Conservation (phyloP, 73 alveolate genomes). For the Paramecium caudatum region DNA sequence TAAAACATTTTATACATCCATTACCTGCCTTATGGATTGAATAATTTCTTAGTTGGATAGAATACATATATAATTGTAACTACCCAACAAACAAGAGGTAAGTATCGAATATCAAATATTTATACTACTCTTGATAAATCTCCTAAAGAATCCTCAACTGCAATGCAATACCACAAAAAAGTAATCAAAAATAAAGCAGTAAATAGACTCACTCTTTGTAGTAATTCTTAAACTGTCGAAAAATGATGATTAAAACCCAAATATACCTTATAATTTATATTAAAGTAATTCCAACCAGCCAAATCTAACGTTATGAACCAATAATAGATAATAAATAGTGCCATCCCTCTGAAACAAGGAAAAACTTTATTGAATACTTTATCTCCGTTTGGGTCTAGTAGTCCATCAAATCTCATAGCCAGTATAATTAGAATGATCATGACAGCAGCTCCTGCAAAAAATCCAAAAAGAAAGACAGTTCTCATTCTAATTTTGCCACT, state of each 20-base stretch:
- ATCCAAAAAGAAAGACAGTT: slow-evolving; percentile 53
- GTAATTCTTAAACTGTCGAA: slow-evolving; percentile 35
- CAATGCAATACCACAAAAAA: slow-evolving; percentile 56
- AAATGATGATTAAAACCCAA: slow-evolving; percentile 54
- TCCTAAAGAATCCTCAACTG: slow-evolving; percentile 45
- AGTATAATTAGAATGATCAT: slow-evolving; percentile 19
- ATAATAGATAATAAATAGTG: slow-evolving; percentile 19
- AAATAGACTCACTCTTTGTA: slow-evolving; percentile 43
- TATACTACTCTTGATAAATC: background rate
- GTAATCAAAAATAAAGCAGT: slow-evolving; percentile 37
- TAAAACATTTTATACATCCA: slow-evolving; percentile 63
- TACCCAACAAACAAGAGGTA: slow-evolving; percentile 32
- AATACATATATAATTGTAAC: slow-evolving; percentile 23
- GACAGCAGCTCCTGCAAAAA: slow-evolving; percentile 54
- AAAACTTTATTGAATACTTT: slow-evolving; percentile 26
- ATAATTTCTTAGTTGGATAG: slow-evolving; percentile 44
- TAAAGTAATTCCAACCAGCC: slow-evolving; percentile 69
- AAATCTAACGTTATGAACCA: slow-evolving; percentile 55
- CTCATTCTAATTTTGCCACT: background rate
- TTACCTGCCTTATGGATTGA: slow-evolving; percentile 59
- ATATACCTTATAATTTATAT: slow-evolving; percentile 43
- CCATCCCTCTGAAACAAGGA: slow-evolving; percentile 66
- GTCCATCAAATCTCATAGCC: slow-evolving; percentile 66
- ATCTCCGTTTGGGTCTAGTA: slow-evolving; percentile 29
- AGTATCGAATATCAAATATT: background rate